Evolutionary conservation across 2,329 filamentous ascomycete genomes (phyloP), one percentile per base, ranked within the genome.

Genomic region (Talaromyces sp.): DNA sequence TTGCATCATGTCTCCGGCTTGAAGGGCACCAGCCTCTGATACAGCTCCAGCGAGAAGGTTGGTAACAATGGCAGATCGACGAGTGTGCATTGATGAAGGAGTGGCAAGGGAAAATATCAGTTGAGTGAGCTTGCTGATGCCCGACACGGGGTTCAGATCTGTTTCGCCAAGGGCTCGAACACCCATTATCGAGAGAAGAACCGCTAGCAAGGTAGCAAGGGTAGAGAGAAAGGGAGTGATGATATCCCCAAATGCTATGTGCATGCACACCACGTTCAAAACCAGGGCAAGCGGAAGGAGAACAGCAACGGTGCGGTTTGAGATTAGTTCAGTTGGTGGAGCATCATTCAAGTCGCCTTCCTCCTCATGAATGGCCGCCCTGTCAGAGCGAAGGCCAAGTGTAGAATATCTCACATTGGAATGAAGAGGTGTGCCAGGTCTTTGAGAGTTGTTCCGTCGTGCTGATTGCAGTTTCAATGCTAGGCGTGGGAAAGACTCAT

Each of bases 1-100:
- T 73, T 99, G 95, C 84, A 99, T 90, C 59, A 99, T 85, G 74
- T 99, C 95, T 9, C 95, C 95, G 2, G 95, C 93, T 78, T 99
- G 95, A 4, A 98, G 81, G 3, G 95, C 95, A 5, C 95, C 89
- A 4, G 88, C 86, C 73, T 93, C 89, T 11, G 86, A 89, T 31
- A 99, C 88, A 0, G 95, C 95, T 9, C 95, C 95, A 0, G 93
- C 95, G 7, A 99, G 86, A 1, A 99, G 84, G 71, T 99, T 99
- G 71, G 97, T 96, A 59, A 96, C 83, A n/a, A 99, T 88, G 13
- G 91, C 91, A 19, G 73, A 75, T 46, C 92, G 91, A 66, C 89
- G 88, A 65, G 92, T 92, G 67, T 89, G 89, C 68, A 91, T 86
- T 0, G 86, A 86, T 58, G 89, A 81, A 0, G 95, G 93, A 2